These are phyloP conservation scores for Rhododendron kiyosumense DNA, from an alignment of 148 eudicot genomes.

Conservation along the genomic window DNA sequence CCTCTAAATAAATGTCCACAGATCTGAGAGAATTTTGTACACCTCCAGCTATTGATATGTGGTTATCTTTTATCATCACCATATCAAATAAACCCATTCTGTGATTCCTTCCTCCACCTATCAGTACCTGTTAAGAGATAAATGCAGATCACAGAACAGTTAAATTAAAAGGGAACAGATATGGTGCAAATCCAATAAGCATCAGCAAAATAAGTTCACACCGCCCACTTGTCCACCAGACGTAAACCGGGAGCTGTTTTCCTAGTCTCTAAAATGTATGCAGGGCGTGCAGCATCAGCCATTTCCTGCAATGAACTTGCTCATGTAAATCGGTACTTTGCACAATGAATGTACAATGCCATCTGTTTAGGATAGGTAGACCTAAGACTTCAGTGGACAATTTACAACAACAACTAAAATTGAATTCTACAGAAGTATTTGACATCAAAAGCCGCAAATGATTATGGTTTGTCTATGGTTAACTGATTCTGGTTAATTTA, in stretches of 20 bases:
- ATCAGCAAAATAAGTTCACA: slow-evolving; percentile 29
- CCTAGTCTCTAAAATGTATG: slow-evolving; percentile 78
- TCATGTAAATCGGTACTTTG: background rate
- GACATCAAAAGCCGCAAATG: background rate
- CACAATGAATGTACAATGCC: background rate
- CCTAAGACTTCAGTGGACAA: background rate
- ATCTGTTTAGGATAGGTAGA: background rate
- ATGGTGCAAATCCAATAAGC: background rate
- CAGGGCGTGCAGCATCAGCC: slow-evolving; percentile 94
- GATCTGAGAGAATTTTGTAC: slow-evolving; percentile 70
- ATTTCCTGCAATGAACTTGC: slow-evolving; percentile 46
- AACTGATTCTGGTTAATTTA: background rate
- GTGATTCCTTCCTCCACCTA: slow-evolving; percentile 95
- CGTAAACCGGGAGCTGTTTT: slow-evolving; percentile 97
- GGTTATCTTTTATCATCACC: slow-evolving; percentile 96
- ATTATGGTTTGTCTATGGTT: background rate
- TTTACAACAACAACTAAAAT: background rate
- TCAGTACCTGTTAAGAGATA: slow-evolving; percentile 52
- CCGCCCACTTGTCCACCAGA: slow-evolving; percentile 99
- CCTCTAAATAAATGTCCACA: slow-evolving; percentile 64
- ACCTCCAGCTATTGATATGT: slow-evolving; percentile 89
- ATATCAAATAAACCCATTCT: slow-evolving; percentile 95
- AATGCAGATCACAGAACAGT: slow-evolving; percentile 4
- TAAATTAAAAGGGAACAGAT: background rate
- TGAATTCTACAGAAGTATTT: background rate